Conservation (phyloP, 1,139 yeast genomes). For the Schizosaccharomyces versatilis region DNA sequence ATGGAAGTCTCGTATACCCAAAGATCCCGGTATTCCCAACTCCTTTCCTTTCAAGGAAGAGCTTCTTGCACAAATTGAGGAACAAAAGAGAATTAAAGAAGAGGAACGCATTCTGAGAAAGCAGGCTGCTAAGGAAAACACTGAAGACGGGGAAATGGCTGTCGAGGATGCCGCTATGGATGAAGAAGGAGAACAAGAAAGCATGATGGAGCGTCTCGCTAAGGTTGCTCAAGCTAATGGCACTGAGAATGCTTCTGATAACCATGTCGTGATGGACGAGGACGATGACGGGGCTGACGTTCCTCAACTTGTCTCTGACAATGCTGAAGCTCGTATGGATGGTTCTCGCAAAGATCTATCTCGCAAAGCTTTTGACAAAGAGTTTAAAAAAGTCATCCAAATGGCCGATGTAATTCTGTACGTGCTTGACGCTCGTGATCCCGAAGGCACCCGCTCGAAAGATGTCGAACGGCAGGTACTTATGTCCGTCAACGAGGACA, state of each 20-base stretch:
- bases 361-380: constrained; percentile 45
- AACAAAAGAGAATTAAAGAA: constrained; percentile 35
- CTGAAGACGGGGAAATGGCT: constrained; percentile 20
- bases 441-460: constrained; percentile 80
- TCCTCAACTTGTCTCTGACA: constrained; percentile 26
- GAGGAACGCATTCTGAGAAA: constrained; percentile 35
- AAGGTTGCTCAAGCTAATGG: constrained; percentile 67
- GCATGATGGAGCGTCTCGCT: constrained; percentile 53
- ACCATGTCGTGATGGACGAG: constrained; percentile 15
- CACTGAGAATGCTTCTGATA: constrained; percentile 29
- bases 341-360: constrained; percentile 38
- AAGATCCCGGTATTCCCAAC: constrained; percentile 87
- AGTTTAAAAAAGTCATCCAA: constrained; percentile 73
- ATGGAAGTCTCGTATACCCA: constrained; percentile 66
- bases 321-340: constrained; percentile 18
- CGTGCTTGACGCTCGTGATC: constrained; percentile 92
- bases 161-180: constrained; percentile 15
- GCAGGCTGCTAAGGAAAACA: constrained; percentile 24
- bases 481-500: constrained; percentile 41
- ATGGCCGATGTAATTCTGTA: constrained; percentile 76
- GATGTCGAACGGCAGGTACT: constrained; percentile 79
- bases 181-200: constrained; percentile 26
- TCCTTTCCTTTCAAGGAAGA: constrained; percentile 82
- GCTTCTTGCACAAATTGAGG: constrained; percentile 63
- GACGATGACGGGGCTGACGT: constrained; percentile 21